Percentiles rank a stretch among this genome's conserved stretches.
Conservation (phyloP, 148 eudicot species). For the Tetragonia tetragonoides region DNA sequence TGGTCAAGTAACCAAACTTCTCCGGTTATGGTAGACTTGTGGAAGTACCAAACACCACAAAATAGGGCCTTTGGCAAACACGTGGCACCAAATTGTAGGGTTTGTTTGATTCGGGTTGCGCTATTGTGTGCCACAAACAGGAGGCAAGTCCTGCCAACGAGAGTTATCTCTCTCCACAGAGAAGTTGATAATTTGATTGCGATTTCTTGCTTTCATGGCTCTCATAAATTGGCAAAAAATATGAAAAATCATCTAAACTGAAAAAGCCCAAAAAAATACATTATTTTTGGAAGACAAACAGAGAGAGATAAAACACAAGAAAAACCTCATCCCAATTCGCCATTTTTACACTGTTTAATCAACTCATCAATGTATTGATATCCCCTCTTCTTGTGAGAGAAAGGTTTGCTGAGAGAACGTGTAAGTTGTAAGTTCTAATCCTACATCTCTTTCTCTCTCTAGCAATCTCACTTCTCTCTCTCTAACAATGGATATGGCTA, state of each 20-base stretch:
- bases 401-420: conserved; percentile 3
- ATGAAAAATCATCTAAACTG: not conserved
- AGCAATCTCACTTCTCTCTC: not conserved
- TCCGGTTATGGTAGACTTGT: too few relatives aligned
- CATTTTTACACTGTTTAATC: not conserved
- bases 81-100: conserved; percentile 21
- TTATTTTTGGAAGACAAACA: not conserved
- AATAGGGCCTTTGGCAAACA: not conserved
- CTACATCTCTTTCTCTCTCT: not conserved
- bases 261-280: not conserved
- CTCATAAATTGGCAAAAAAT: not conserved
- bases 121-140: conserved; percentile 25
- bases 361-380: conserved; percentile 4
- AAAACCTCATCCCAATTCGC: not conserved
- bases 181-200: conserved; percentile 12
- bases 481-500: conserved; percentile 21
- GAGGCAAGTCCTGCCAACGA: conserved; percentile 15
- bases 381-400: not conserved
- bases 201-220: not conserved
- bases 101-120: not conserved
- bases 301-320: too few relatives aligned
- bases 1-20: too few relatives aligned
- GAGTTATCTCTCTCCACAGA: conserved; percentile 23
- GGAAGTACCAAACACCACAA: not conserved
- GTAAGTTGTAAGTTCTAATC: not conserved